Evolutionary conservation across 2,329 filamentous ascomycete species (phyloP).

Genomic region (Fusarium sp.): DNA sequence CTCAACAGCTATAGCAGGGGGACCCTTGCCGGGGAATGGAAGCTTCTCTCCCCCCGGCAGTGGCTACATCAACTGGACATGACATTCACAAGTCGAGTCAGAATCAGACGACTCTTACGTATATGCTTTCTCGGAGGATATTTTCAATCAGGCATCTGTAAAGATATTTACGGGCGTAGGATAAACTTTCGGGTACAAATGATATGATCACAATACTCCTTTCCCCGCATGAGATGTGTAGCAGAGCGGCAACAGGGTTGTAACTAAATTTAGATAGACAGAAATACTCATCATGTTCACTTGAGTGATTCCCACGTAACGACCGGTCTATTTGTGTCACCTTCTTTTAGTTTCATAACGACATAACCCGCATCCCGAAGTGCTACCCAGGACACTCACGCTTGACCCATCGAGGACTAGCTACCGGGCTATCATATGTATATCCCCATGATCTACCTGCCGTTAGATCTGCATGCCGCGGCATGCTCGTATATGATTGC

Average conservation of each 20-base stretch:
- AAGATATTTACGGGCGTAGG: not conserved
- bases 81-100: not conserved
- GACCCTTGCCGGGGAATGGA: not conserved
- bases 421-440: not conserved
- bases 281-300: too few relatives aligned
- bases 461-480: not conserved
- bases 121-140: not conserved
- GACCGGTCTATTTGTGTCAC: not conserved
- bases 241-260: not conserved
- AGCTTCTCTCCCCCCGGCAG: not conserved
- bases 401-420: not conserved
- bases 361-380: not conserved
- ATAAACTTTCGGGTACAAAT: not conserved
- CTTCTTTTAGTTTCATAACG: too few relatives aligned
- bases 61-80: not conserved
- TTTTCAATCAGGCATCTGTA: not conserved
- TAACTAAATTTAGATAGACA: too few relatives aligned
- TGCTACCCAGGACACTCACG: not conserved
- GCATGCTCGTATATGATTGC: not conserved
- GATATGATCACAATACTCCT: not conserved
- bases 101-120: not conserved
- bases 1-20: not conserved
- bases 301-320: fast-evolving
- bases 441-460: not conserved
- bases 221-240: not conserved